Percentiles rank a stretch among this genome's conserved stretches.
These are phyloP conservation scores for Ogataea parapolymorpha DNA, from an alignment of 805 yeast species.

Conservation along the genomic window DNA sequence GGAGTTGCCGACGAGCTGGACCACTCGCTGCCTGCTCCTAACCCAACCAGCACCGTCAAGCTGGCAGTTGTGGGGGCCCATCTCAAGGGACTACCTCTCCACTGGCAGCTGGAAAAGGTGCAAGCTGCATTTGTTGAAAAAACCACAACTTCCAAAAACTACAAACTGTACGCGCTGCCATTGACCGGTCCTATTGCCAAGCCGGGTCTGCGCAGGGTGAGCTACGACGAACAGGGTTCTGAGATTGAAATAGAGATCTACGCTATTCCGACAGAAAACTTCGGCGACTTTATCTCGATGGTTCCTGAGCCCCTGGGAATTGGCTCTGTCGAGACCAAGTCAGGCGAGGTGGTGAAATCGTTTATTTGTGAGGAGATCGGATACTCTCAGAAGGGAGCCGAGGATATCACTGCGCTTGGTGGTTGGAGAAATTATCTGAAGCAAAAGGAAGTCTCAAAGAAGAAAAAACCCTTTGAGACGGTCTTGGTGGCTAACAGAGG, in stretches of 20 bases:
- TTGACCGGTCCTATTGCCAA: constrained; percentile 76
- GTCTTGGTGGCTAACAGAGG: constrained; percentile 98
- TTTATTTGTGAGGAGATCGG: constrained; percentile 94
- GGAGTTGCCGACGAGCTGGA: constrained; percentile 44
- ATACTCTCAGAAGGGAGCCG: constrained; percentile 65
- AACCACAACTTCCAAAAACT: constrained; percentile 67
- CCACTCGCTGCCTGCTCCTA: constrained; percentile 42
- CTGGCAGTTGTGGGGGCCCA: constrained; percentile 98
- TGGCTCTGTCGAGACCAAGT: constrained; percentile 81
- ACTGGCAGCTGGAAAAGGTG: constrained; percentile 90
- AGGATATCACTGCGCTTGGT: constrained; percentile 81
- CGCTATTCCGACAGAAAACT: constrained; percentile 69
- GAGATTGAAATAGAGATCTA: constrained; percentile 77
- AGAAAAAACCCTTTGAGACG: constrained; percentile 63
- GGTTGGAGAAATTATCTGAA: constrained; percentile 76
- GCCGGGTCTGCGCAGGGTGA: constrained; percentile 82
- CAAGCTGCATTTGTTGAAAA: constrained; percentile 66
- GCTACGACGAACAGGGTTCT: constrained; percentile 43
- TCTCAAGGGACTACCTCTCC: constrained; percentile 78
- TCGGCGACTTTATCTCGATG: constrained; percentile 81
- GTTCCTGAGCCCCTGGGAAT: constrained; percentile 95
- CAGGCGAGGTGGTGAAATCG: constrained; percentile 85
- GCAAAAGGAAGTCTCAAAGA: constrained; percentile 24
- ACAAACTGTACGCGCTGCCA: constrained; percentile 80
- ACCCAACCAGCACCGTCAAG: constrained; percentile 45